Conservation (phyloP, 2,329 filamentous ascomycete genomes). For the Kalaharituber pfeilii region DNA sequence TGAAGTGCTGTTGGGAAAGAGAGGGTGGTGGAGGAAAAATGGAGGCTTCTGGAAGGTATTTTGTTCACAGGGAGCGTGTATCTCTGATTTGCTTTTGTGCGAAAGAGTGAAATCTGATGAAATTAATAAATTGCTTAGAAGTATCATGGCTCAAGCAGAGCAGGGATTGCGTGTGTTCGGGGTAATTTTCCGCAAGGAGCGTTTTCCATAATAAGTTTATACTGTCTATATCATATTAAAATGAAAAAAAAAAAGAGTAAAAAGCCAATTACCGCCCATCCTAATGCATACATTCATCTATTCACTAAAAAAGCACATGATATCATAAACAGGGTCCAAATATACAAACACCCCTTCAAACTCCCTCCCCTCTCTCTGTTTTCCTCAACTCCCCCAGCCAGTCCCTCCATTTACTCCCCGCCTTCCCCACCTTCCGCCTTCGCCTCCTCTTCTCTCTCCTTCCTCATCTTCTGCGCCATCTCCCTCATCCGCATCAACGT, state of each 20-base stretch:
- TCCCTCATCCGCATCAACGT: conserved; percentile 23
- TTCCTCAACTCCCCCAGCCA: not conserved
- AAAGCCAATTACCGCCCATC: no score
- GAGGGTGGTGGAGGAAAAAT: not conserved
- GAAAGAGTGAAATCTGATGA: no score
- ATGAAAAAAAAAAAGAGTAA: not conserved
- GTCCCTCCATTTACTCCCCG: not conserved
- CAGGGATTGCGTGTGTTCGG: no score
- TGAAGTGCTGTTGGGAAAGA: not conserved
- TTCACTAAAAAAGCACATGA: not conserved
- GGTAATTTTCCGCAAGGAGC: no score
- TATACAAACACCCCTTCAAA: not conserved
- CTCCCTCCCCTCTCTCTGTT: not conserved
- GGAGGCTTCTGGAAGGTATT: not conserved
- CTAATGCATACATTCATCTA: not conserved
- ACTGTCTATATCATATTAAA: not conserved
- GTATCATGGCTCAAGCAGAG: no score
- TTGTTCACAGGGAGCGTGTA: no score
- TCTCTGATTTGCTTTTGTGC: no score
- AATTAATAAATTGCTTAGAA: no score
- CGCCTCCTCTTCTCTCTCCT: conserved; percentile 18
- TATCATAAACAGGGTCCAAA: not conserved
- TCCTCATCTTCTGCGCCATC: conserved; percentile 20
- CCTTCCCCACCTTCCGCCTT: conserved; percentile 16
- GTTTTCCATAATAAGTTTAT: not conserved